Percentiles rank a stretch among this genome's conserved stretches.
phyloP scores from a whole-genome alignment of 2,329 filamentous ascomycete species.

The Fusarium sp. region DNA sequence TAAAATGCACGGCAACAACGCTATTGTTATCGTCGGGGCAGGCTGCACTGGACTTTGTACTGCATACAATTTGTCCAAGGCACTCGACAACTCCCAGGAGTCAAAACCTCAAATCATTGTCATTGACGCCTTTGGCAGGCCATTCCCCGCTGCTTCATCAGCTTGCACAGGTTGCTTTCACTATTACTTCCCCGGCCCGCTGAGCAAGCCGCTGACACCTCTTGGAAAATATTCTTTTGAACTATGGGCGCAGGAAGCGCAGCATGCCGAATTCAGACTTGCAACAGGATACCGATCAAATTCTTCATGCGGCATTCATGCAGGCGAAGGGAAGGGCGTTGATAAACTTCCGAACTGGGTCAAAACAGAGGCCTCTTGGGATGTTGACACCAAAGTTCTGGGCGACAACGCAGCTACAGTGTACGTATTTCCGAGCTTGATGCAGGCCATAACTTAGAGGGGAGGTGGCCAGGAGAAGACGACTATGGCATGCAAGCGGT shows the following conservation, averaged over 20 bases:
- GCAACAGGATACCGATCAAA: neutral
- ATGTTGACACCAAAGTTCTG: neutral
- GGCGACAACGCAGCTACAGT: neutral
- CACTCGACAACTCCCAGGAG: neutral
- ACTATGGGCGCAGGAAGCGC: neutral
- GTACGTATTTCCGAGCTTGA: fast-evolving
- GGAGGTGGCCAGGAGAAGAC: fast-evolving
- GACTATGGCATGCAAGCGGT: fast-evolving
- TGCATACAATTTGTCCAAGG: neutral
- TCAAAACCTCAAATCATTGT: neutral
- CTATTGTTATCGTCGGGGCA: fast-evolving
- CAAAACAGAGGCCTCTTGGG: neutral
- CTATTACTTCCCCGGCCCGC: neutral
- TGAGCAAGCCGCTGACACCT: fast-evolving
- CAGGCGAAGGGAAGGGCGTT: neutral
- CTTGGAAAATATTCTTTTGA: neutral
- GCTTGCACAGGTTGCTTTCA: neutral
- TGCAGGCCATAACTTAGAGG: neutral
- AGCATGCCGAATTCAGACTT: neutral
- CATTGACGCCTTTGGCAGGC: fast-evolving
- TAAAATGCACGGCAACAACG: neutral
- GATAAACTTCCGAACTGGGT: neutral
- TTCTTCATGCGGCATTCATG: neutral
- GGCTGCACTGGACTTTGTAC: neutral
- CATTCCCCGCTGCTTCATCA: neutral